Evolutionary conservation across 1,284 basidiomycete species (phyloP).

Genomic region (Ceratobasidium sp.): DNA sequence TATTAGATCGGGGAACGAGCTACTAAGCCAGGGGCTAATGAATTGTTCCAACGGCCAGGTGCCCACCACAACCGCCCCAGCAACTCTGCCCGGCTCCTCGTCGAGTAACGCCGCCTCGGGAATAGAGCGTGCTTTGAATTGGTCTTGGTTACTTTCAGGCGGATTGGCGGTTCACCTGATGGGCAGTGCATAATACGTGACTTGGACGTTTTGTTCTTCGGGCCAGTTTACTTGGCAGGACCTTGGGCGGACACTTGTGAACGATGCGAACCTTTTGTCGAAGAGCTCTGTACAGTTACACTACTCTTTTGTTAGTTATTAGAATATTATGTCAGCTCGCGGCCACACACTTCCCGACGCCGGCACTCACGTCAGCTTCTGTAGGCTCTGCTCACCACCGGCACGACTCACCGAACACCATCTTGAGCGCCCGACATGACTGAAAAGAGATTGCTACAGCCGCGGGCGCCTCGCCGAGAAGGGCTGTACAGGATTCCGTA

Average conservation of each 20-base stretch:
- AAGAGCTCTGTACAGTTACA: background rate
- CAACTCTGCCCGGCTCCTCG: slow-evolving; percentile 7
- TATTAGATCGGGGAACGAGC: slow-evolving; percentile 53
- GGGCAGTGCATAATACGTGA: background rate
- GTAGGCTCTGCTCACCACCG: background rate
- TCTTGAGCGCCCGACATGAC: background rate
- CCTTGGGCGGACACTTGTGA: background rate
- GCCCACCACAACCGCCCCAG: background rate
- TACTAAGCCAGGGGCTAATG: slow-evolving; percentile 18
- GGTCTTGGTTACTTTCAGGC: slow-evolving; percentile 14
- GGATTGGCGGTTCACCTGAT: slow-evolving; percentile 32
- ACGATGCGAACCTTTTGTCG: slow-evolving; percentile 14
- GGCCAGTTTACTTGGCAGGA: slow-evolving; percentile 2
- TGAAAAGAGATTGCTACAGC: background rate
- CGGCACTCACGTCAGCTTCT: background rate
- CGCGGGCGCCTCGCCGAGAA: slow-evolving; percentile 28
- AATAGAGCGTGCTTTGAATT: background rate
- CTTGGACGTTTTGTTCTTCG: background rate
- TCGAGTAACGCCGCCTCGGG: slow-evolving; percentile 10
- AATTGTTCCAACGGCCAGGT: slow-evolving; percentile 36
- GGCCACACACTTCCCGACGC: background rate
- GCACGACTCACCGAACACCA: no score
- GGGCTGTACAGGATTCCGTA: slow-evolving; percentile 17
- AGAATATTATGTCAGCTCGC: slow-evolving; percentile 15
- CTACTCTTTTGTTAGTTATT: background rate